These are phyloP conservation scores for Trichomonascaceae sp. DNA, from an alignment of 1,139 yeast genomes.

Conservation along the genomic window DNA sequence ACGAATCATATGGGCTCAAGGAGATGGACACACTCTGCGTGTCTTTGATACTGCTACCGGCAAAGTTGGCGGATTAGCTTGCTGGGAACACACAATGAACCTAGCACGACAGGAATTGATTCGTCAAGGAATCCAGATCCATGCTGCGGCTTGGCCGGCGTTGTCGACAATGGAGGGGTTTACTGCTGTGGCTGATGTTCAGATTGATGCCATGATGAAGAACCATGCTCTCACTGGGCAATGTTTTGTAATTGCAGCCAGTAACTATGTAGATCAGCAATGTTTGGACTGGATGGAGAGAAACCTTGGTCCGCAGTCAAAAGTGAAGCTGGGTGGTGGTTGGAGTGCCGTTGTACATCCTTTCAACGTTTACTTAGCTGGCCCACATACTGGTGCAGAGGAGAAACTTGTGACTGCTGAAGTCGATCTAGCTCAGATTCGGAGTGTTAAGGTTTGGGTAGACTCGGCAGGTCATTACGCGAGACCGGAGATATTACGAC, in stretches of 20 bases:
- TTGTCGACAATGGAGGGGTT: neutral
- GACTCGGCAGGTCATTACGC: neutral
- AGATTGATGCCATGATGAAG: neutral
- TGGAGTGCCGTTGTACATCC: neutral
- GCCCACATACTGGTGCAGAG: neutral
- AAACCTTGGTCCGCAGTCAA: neutral
- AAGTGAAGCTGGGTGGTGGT: neutral
- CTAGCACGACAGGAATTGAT: slow-evolving; percentile 19
- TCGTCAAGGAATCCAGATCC: slow-evolving; percentile 22
- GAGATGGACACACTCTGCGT: slow-evolving; percentile 19
- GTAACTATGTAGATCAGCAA: neutral
- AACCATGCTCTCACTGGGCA: neutral
- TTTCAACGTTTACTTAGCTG: neutral
- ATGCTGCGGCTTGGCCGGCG: slow-evolving; percentile 20
- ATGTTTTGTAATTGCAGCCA: neutral
- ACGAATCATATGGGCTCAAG: slow-evolving; percentile 21
- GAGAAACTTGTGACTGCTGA: neutral
- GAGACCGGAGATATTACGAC: neutral
- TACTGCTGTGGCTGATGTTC: neutral
- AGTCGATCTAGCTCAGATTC: neutral
- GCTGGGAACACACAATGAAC: slow-evolving; percentile 22
- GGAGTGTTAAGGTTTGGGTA: neutral
- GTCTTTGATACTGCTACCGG: slow-evolving; percentile 20
- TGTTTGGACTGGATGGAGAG: neutral
- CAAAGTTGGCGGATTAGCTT: slow-evolving; percentile 20